Percentiles rank a stretch among this genome's conserved stretches.
Conservation (phyloP, 2,329 filamentous ascomycete genomes). For the Leptographium galeiforme region DNA sequence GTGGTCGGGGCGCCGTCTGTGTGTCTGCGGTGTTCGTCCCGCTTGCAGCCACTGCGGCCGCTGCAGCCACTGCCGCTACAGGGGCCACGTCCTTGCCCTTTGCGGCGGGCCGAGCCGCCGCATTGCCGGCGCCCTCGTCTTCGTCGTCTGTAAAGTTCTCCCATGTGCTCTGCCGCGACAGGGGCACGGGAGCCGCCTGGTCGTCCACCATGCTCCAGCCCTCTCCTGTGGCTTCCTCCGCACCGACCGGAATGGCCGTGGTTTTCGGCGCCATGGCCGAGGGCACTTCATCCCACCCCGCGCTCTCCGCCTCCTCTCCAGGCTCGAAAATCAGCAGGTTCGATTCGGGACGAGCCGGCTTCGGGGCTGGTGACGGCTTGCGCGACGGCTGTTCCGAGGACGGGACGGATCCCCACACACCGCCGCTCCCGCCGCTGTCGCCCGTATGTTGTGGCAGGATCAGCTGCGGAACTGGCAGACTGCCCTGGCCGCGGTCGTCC, state of each 20-base stretch:
- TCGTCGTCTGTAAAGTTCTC: slow-evolving; percentile 23
- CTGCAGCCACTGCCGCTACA: background rate
- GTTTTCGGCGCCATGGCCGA: slow-evolving; percentile 14
- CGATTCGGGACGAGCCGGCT: slow-evolving; percentile 1
- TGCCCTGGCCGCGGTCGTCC: slow-evolving; percentile 16
- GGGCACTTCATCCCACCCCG: slow-evolving; percentile 26
- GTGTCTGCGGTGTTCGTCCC: background rate
- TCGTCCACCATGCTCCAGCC: slow-evolving; percentile 42
- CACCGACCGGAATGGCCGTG: slow-evolving; percentile 11
- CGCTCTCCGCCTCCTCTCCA: slow-evolving; percentile 22
- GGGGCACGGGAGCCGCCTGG: slow-evolving; percentile 14
- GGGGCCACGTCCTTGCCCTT: background rate
- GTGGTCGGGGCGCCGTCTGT: background rate
- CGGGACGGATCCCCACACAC: slow-evolving; percentile 22
- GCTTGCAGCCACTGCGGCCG: background rate
- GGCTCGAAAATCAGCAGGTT: slow-evolving; percentile 18
- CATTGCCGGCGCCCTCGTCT: background rate
- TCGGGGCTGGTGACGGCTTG: slow-evolving; percentile 22
- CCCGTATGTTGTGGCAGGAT: slow-evolving; percentile 13
- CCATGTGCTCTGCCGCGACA: slow-evolving; percentile 24
- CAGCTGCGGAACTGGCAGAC: slow-evolving; percentile 9
- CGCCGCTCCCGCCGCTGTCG: slow-evolving; percentile 18
- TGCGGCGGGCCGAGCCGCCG: no score
- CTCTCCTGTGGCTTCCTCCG: slow-evolving; percentile 17
- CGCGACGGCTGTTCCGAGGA: slow-evolving; percentile 14